phyloP scores from a whole-genome alignment of 441 rosid genomes.

The Hura crepitans region DNA sequence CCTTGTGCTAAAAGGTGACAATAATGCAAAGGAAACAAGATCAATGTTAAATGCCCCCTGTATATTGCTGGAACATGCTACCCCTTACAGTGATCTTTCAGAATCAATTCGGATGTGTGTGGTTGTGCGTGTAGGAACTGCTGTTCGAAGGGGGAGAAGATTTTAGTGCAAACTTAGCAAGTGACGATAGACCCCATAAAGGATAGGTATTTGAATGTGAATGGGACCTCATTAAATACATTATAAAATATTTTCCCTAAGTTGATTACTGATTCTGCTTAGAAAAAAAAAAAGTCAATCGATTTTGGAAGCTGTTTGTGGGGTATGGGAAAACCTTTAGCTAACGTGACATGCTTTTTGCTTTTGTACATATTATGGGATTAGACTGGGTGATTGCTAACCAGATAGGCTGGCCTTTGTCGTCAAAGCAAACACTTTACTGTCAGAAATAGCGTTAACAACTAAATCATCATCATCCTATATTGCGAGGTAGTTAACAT shows the following conservation, averaged over 20 bases:
- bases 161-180: no score
- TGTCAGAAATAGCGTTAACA: neutral
- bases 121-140: neutral
- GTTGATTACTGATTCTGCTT: conserved; percentile 28
- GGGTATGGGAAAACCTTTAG: conserved; percentile 19
- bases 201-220: conserved; percentile 13
- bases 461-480: neutral
- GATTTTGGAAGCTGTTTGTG: conserved; percentile 23
- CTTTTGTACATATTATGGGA: conserved; percentile 17
- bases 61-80: no score
- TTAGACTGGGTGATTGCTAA: neutral
- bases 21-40: no score
- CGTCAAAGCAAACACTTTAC: conserved; percentile 9
- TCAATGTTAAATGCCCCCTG: no score
- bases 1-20: no score
- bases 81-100: no score
- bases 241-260: conserved; percentile 12
- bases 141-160: neutral
- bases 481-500: neutral
- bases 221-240: conserved; percentile 3
- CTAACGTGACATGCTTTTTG: conserved; percentile 28
- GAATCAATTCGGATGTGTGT: no score
- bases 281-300: no score
- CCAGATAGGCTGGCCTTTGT: conserved; percentile 21
- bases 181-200: conserved; percentile 17